Percentiles rank a stretch among this genome's conserved stretches.
Conservation (phyloP, 352 stramenopile genomes). For the Phytophthora pinifolia region DNA sequence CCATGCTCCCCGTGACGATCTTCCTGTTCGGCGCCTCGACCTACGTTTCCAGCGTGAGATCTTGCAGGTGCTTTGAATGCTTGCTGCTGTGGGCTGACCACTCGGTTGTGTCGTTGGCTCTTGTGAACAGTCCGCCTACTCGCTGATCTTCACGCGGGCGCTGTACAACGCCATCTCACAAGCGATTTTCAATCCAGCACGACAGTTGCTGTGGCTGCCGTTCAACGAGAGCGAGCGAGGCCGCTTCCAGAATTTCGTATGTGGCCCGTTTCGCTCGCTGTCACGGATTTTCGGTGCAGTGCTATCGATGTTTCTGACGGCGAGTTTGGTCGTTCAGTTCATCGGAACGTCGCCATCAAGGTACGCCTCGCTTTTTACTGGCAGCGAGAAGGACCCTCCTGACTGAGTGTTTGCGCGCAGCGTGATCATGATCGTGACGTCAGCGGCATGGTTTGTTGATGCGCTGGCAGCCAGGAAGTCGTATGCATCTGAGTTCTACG, state of each 20-base stretch:
- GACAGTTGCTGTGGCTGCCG: constrained; percentile 86
- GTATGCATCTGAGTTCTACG: constrained; percentile 87
- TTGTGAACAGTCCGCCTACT: constrained; percentile 41
- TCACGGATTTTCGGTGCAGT: constrained; percentile 76
- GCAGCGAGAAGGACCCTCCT: neutral
- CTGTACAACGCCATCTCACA: constrained; percentile 83
- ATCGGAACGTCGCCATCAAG: constrained; percentile 59
- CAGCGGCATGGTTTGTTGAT: constrained; percentile 67
- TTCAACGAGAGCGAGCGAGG: constrained; percentile 71
- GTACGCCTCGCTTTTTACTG: constrained; percentile 24
- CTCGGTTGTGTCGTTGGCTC: constrained; percentile 4
- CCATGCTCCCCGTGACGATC: constrained; percentile 62
- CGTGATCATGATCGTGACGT: constrained; percentile 59
- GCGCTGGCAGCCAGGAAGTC: constrained; percentile 73
- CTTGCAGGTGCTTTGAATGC: neutral
- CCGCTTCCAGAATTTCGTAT: constrained; percentile 81
- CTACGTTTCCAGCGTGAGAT: constrained; percentile 51
- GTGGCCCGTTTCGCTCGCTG: constrained; percentile 76
- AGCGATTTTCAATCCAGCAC: constrained; percentile 81
- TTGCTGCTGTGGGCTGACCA: neutral
- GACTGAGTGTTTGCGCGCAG: constrained; percentile 26
- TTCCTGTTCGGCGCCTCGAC: constrained; percentile 73
- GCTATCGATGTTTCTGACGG: constrained; percentile 70
- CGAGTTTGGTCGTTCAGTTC: constrained; percentile 38
- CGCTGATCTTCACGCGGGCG: constrained; percentile 65